Evolutionary conservation across 768 basidiomycete genomes (phyloP).

Genomic region (Tricholoma furcatifolium): DNA sequence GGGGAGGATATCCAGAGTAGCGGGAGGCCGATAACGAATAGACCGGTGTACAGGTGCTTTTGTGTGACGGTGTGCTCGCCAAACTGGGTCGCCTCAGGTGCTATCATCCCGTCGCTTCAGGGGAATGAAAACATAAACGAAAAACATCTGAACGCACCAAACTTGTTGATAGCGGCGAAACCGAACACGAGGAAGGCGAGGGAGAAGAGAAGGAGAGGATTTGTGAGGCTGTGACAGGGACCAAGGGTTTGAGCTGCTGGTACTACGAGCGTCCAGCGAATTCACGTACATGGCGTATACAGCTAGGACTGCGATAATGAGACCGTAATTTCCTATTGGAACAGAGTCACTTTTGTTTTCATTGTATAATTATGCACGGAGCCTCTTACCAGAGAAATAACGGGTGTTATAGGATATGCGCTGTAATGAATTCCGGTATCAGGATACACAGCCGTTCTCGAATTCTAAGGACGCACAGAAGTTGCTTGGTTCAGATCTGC

Average conservation of each 20-base stretch:
- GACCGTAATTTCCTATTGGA: constrained; percentile 76
- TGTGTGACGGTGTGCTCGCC: constrained; percentile 84
- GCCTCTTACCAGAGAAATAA: constrained; percentile 69
- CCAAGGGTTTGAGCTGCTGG: neutral
- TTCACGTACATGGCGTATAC: constrained; percentile 76
- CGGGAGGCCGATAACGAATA: constrained; percentile 91
- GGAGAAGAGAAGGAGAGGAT: constrained; percentile 78
- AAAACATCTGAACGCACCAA: constrained; percentile 52
- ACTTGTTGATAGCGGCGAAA: constrained; percentile 85
- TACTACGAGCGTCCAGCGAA: neutral
- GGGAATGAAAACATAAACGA: neutral
- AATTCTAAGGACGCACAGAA: constrained; percentile 46
- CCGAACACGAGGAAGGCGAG: constrained; percentile 89
- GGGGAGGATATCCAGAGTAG: constrained; percentile 80
- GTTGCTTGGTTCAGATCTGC: constrained; percentile 79
- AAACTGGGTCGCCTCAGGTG: constrained; percentile 81
- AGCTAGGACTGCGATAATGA: constrained; percentile 74
- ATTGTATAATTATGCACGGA: neutral
- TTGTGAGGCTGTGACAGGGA: constrained; percentile 64
- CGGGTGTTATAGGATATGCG: constrained; percentile 94
- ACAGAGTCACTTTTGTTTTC: constrained; percentile 6
- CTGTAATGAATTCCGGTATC: constrained; percentile 33
- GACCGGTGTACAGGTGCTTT: constrained; percentile 81
- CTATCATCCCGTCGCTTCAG: constrained; percentile 34
- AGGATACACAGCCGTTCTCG: neutral